Conservation (phyloP, 1,284 basidiomycete genomes). For the Puccinia horiana region DNA sequence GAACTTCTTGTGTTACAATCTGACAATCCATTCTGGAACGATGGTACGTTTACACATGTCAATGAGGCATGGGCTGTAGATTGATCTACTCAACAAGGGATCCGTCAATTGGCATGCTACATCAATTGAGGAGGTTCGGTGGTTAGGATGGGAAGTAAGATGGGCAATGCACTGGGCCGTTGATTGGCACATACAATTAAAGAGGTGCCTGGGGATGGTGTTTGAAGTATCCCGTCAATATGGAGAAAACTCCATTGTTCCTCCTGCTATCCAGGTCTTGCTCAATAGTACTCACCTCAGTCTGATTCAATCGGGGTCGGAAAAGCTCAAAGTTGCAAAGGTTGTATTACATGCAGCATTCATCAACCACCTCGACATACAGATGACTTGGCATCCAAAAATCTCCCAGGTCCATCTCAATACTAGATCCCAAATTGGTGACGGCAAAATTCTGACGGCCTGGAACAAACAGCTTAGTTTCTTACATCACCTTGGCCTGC, state of each 20-base stretch:
- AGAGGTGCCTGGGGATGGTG: not conserved
- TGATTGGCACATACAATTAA: not conserved
- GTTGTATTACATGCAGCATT: not conserved
- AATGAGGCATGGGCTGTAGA: not conserved
- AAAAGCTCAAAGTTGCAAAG: not conserved
- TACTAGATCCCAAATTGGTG: not conserved
- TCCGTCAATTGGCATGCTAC: not conserved
- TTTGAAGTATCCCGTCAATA: not conserved
- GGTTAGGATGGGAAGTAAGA: not conserved
- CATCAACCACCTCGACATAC: not conserved
- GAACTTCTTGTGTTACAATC: not conserved
- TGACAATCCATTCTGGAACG: slow-evolving; percentile 8
- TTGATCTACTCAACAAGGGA: not conserved
- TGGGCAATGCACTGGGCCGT: not conserved
- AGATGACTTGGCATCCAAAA: not conserved
- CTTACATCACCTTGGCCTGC: not conserved
- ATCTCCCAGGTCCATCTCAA: not conserved
- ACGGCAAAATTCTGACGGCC: not conserved
- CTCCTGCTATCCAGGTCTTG: no score
- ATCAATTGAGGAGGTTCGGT: not conserved
- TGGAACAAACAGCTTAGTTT: not conserved
- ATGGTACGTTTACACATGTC: not conserved
- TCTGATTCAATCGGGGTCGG: not conserved
- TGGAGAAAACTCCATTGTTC: not conserved
- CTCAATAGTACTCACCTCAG: not conserved